Percentiles rank a stretch among this genome's conserved stretches.
Evolutionary conservation across 768 basidiomycete genomes (phyloP).

Genomic region (Phlegmacium glaucopus): DNA sequence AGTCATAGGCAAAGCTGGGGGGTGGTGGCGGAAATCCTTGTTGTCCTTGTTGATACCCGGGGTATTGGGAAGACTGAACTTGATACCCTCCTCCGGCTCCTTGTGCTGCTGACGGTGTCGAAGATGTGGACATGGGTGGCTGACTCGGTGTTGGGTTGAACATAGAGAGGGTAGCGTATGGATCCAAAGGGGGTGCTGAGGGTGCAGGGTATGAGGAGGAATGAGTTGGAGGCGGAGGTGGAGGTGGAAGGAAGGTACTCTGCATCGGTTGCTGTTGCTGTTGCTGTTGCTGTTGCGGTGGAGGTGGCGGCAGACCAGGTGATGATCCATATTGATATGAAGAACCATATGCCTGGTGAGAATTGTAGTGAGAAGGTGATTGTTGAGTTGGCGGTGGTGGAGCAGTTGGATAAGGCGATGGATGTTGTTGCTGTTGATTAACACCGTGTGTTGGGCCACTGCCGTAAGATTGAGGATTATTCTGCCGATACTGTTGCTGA

Average conservation of each 20-base stretch:
- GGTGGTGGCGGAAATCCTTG: constrained; percentile 12
- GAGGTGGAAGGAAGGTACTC: constrained; percentile 28
- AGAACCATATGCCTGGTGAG: constrained; percentile 14
- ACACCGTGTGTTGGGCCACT: constrained; percentile 4
- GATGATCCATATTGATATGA: constrained; percentile 12
- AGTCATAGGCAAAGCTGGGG: no score
- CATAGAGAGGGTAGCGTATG: constrained; percentile 35
- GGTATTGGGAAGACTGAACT: constrained; percentile 13
- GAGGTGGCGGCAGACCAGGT: constrained; percentile 15
- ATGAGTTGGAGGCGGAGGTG: constrained; percentile 23
- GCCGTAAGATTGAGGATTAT: constrained; percentile 15
- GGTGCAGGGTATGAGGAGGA: constrained; percentile 18
- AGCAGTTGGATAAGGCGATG: constrained; percentile 4
- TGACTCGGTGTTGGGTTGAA: constrained; percentile 23
- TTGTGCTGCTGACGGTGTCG: constrained; percentile 1
- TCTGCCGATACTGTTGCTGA: constrained; percentile 23
- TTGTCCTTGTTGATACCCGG: constrained; percentile 9
- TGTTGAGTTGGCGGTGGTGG: constrained; percentile 16
- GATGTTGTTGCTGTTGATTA: constrained; percentile 13
- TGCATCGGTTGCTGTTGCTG: constrained; percentile 14
- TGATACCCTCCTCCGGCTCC: constrained; percentile 6
- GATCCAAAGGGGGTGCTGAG: constrained; percentile 26
- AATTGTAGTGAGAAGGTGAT: constrained; percentile 17
- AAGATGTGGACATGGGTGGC: constrained; percentile 12
- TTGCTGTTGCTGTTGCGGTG: constrained; percentile 14